Conservation (phyloP, 805 yeast genomes). For the Kluyveromyces siamensis region DNA sequence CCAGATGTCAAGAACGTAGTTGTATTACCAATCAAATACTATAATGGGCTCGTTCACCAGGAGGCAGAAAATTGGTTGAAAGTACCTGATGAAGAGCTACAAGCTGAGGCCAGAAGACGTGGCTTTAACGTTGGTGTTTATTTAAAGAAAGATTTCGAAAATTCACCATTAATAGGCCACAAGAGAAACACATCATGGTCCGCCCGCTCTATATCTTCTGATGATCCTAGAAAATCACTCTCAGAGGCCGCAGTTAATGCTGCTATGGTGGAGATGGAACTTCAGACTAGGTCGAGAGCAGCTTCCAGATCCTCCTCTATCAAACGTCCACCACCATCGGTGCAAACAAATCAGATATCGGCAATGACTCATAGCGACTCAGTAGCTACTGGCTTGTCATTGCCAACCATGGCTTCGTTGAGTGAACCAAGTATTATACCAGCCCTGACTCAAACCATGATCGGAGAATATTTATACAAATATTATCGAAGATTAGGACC, state of each 20-base stretch:
- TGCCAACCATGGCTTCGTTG: conserved; percentile 52
- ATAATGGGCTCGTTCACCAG: conserved; percentile 44
- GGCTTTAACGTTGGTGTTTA: conserved; percentile 31
- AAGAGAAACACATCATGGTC: conserved; percentile 6
- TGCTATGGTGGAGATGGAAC: conserved; percentile 22
- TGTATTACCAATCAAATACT: conserved; percentile 56
- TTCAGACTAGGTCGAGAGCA: conserved; percentile 11
- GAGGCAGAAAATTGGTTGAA: conserved; percentile 37
- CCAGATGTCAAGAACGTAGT: conserved; percentile 52
- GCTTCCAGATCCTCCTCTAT: conserved; percentile 7
- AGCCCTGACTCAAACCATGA: conserved; percentile 83
- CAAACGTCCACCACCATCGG: conserved; percentile 1
- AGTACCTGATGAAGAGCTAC: conserved; percentile 37
- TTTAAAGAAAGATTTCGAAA: conserved; percentile 12
- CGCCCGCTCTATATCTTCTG: conserved; percentile 11
- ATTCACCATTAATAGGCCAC: conserved; percentile 9
- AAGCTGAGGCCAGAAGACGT: conserved; percentile 38
- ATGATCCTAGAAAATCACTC: conserved; percentile 17
- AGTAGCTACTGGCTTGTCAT: conserved; percentile 29
- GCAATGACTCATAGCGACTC: conserved; percentile 10
- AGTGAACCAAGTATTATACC: conserved; percentile 69
- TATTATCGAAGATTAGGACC: conserved; percentile 66
- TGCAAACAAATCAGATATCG: neutral
- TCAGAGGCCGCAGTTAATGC: conserved; percentile 25
- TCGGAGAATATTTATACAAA: conserved; percentile 85